These are phyloP conservation scores for Lasiodiplodia sp. DNA, from an alignment of 2,329 filamentous ascomycete genomes.

Conservation along the genomic window DNA sequence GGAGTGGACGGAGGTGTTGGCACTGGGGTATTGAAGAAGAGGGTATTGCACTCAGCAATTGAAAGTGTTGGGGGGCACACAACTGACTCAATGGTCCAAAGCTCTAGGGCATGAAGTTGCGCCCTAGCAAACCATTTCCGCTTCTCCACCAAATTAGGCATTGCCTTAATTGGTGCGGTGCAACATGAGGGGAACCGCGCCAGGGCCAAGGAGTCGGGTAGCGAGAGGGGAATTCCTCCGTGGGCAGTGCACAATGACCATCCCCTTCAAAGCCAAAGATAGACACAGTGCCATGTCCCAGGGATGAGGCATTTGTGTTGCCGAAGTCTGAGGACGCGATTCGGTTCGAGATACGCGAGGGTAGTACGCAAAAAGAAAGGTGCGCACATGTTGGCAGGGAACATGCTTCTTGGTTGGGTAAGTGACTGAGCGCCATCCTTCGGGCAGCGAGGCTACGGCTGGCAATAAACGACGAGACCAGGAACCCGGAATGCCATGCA, in stretches of 20 bases:
- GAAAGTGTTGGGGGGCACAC: background rate
- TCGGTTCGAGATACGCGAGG: background rate
- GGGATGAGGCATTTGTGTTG: constrained; percentile 1
- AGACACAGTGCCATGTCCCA: background rate
- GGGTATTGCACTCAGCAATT: background rate
- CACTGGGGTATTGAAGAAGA: background rate
- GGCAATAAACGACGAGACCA: background rate
- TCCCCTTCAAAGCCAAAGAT: background rate
- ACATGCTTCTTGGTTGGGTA: background rate
- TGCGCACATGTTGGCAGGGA: background rate
- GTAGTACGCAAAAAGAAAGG: background rate
- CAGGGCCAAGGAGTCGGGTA: constrained; percentile 1
- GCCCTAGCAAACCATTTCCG: background rate
- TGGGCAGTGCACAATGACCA: background rate
- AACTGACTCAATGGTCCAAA: background rate
- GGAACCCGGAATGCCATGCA: background rate
- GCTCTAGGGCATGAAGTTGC: background rate
- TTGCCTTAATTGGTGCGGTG: background rate
- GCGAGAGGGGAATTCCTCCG: background rate
- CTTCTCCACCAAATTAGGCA: background rate
- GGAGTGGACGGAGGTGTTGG: background rate
- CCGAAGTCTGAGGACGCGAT: background rate
- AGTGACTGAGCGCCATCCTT: background rate
- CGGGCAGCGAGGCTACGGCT: background rate
- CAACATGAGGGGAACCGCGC: background rate